Base-by-base conservation (phyloP, 257 asterid genomes). In the Ajuga chamaepitys region DNA sequence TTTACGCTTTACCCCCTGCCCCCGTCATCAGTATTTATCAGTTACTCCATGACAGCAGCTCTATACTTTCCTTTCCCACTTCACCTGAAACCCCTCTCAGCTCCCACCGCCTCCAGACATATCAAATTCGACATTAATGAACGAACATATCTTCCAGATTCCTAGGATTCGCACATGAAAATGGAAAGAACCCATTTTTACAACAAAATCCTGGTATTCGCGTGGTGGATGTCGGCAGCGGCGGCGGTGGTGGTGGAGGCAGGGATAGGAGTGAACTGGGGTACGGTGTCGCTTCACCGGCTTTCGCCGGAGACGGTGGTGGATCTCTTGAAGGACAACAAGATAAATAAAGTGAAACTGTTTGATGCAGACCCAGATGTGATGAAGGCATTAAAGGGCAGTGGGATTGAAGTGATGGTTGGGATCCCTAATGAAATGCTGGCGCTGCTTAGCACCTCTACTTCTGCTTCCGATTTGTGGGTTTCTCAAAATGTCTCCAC, bases 251-350 rank as follows among this genome's bases (percentile, higher is more conserved):
- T 63, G 68, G 95, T 79, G 70, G 95, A 92, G 75, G 78, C 95
- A 5, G 98, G 76, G 12, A 81, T 89, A 35, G 96, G 97, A 8
- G 88, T 89, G 75, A 92, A 89, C 87, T 92, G 97, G 98, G 98
- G 97, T 9, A 83, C 97, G 30, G 17, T 89, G 42, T 62, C 97
- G 52, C 61, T 66, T 35, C 98, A 87, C 94, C 88, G 77, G 53
- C 67, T 87, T 18, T 69, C 95, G 14, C 91, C 98, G 59, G 68
- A 69, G 9, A 85, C 87, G 4, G 97, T 89, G 78, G 95, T 92
- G 82, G 78, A 85, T 83, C 95, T 92, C 14, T 45, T 92, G 74
- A 81, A 73, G 70, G 88, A 72, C 6, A 92, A 89, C 74, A 77
- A 74, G 80, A 89, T 92, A 56, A 41, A 22, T 7, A 92, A 89